Conservation (phyloP, 148 eudicot genomes). For the Rheum nobile region DNA sequence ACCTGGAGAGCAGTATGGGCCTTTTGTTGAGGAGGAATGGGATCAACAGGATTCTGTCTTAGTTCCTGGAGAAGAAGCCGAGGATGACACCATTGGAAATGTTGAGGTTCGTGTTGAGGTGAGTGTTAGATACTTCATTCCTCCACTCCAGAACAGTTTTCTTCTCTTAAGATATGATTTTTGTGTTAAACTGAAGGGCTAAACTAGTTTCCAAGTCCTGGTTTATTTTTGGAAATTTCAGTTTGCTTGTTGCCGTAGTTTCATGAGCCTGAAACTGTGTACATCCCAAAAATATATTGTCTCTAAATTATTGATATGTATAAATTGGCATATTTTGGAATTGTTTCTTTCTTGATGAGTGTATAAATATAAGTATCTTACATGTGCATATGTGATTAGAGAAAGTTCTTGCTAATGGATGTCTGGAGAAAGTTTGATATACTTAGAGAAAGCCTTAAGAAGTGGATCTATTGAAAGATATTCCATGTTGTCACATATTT, state of each 20-base stretch:
- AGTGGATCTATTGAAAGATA: background rate
- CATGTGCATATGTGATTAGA: background rate
- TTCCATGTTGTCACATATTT: background rate
- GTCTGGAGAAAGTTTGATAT: background rate
- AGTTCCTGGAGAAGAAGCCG: constrained; percentile 60
- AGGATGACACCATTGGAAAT: constrained; percentile 45
- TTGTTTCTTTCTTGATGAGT: background rate
- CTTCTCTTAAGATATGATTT: background rate
- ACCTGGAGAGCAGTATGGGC: constrained; percentile 77
- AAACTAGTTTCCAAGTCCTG: background rate
- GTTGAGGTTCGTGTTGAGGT: constrained; percentile 47
- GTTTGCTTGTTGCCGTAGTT: background rate
- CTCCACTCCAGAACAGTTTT: background rate
- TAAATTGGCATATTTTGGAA: background rate
- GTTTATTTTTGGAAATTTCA: background rate
- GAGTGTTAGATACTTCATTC: constrained; percentile 7
- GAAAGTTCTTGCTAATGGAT: background rate
- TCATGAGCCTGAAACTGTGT: background rate
- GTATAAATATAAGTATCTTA: background rate
- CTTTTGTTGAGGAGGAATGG: constrained; percentile 83
- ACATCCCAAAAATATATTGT: background rate
- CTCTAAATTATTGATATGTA: background rate
- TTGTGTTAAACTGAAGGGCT: background rate
- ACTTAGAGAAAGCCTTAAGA: background rate
- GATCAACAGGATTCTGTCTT: constrained; percentile 35